A percentile compares a stretch with the other conserved stretches of the same genome.
phyloP scores from a whole-genome alignment of 768 basidiomycete species.

The Tylopilus subfusipes region DNA sequence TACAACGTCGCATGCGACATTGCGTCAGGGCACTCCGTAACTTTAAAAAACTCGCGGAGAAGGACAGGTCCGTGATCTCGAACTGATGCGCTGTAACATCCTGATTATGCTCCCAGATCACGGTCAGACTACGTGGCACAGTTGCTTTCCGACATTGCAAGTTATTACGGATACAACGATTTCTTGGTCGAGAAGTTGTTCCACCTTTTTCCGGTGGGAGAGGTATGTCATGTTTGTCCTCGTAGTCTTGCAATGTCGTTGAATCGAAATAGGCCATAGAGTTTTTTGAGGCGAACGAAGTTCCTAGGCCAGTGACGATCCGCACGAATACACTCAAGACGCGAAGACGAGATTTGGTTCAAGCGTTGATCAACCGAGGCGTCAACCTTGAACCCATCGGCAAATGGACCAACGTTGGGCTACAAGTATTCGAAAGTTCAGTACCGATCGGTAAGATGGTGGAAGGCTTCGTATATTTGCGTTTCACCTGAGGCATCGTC shows the following conservation, averaged over 20 bases:
- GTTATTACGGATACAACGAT: conserved; percentile 97
- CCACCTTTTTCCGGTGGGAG: conserved; percentile 86
- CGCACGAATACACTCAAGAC: conserved; percentile 96
- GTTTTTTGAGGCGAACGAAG: conserved; percentile 97
- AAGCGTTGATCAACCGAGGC: conserved; percentile 89
- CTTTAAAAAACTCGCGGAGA: conserved; percentile 64
- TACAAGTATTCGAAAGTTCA: conserved; percentile 96
- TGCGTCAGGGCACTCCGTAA: conserved; percentile 69
- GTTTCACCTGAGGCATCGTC: background rate
- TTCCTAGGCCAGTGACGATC: conserved; percentile 94
- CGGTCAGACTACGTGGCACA: conserved; percentile 90
- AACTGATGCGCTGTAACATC: background rate
- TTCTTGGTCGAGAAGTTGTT: conserved; percentile 95
- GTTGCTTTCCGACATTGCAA: conserved; percentile 83
- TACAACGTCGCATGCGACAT: conserved; percentile 77
- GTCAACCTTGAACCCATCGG: conserved; percentile 98
- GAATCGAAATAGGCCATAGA: conserved; percentile 71
- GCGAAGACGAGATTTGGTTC: conserved; percentile 89
- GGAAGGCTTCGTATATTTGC: background rate
- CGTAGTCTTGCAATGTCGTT: background rate
- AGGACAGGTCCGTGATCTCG: conserved; percentile 49
- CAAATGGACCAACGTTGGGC: conserved; percentile 98
- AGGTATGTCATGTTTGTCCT: conserved; percentile 49
- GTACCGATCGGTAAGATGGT: conserved; percentile 77
- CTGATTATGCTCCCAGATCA: conserved; percentile 46